A percentile compares a stretch with the other conserved stretches of the same genome.
phyloP scores from a whole-genome alignment of 441 rosid genomes.

The Pelargonium exstipulatum region DNA sequence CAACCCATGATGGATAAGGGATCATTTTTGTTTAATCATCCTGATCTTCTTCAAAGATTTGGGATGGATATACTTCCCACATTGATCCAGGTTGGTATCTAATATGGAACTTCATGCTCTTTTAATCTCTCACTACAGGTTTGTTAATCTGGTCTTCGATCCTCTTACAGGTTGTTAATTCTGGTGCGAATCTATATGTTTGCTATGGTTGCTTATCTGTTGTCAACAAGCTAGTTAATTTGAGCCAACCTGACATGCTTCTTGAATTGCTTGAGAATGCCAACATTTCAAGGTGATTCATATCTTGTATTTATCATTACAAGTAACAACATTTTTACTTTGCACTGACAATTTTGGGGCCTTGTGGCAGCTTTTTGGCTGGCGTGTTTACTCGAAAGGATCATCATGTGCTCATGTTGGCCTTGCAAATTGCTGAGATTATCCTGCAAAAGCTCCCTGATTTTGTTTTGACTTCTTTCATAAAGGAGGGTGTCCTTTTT shows the following conservation, averaged over 20 bases:
- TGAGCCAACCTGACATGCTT: slow-evolving; percentile 65
- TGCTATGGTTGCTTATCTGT: slow-evolving; percentile 80
- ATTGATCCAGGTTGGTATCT: slow-evolving; percentile 66
- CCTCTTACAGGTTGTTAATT: slow-evolving; percentile 64
- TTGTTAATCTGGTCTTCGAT: slow-evolving; percentile 19
- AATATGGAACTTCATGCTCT: slow-evolving; percentile 6
- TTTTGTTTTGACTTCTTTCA: slow-evolving; percentile 56
- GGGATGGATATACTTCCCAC: slow-evolving; percentile 63
- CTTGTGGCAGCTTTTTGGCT: slow-evolving; percentile 72
- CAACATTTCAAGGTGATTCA: slow-evolving; percentile 73
- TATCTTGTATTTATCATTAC: slow-evolving; percentile 13
- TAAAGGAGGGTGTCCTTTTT: slow-evolving; percentile 84
- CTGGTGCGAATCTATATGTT: slow-evolving; percentile 72
- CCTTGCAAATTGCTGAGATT: slow-evolving; percentile 65
- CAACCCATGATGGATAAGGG: slow-evolving; percentile 55
- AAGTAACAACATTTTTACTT: slow-evolving; percentile 14
- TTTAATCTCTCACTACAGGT: slow-evolving; percentile 16
- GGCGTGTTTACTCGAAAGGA: slow-evolving; percentile 86
- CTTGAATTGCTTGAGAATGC: slow-evolving; percentile 54
- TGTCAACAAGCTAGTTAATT: slow-evolving; percentile 54
- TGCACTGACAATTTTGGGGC: slow-evolving; percentile 14
- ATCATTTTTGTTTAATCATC: slow-evolving; percentile 52
- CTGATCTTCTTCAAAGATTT: slow-evolving; percentile 58
- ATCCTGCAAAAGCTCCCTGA: slow-evolving; percentile 66
- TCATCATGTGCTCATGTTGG: slow-evolving; percentile 67